A percentile compares a stretch with the other conserved stretches of the same genome.
Evolutionary conservation across 768 basidiomycete species (phyloP).

Genomic region (Suillus subluteus): DNA sequence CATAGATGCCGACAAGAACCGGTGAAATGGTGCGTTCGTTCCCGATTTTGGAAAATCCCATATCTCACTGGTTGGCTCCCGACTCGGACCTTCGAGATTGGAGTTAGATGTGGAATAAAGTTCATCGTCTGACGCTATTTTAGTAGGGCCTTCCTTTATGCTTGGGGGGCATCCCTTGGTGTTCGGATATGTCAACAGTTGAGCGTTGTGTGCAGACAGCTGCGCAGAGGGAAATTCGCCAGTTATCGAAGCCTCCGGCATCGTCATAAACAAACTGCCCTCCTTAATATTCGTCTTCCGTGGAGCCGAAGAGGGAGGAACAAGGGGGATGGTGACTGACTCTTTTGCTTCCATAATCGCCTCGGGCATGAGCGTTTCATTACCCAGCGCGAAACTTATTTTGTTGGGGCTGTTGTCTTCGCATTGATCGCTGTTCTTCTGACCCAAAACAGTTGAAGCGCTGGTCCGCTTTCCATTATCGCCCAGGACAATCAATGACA

Average conservation of each 20-base stretch:
- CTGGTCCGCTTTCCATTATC: not conserved
- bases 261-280: not conserved
- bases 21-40: not conserved
- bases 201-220: not conserved
- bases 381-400: not conserved
- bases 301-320: not conserved
- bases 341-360: not conserved
- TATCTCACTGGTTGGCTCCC: not conserved
- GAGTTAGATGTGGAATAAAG: not conserved
- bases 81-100: not conserved
- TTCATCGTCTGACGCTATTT: not conserved
- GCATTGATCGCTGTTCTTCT: not conserved
- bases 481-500: not conserved
- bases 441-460: not conserved
- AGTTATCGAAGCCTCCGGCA: not conserved
- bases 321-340: not conserved
- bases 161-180: not conserved
- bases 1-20: not conserved
- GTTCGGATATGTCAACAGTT: not conserved
- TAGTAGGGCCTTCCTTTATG: not conserved
- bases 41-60: not conserved
- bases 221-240: not conserved
- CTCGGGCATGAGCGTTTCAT: slow-evolving; percentile 1
- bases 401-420: not conserved
- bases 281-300: not conserved